Evolutionary conservation across 306 rosid genomes (phyloP).

Genomic region (Luffa aegyptiaca): DNA sequence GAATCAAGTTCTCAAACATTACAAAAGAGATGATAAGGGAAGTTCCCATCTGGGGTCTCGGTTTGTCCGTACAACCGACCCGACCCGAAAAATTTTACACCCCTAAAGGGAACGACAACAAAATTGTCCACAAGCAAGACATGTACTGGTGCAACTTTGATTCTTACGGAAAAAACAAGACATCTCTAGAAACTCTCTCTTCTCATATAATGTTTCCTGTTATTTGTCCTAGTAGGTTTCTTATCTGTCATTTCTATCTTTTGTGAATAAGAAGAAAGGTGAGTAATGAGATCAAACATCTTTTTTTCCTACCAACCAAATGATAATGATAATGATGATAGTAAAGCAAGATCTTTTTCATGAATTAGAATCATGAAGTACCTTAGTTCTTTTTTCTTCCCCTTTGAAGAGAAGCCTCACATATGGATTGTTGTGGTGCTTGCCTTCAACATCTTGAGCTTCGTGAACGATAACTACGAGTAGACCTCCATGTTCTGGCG

Average conservation of each 20-base stretch:
- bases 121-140: neutral
- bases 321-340: neutral
- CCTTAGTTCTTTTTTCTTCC: conserved; percentile 80
- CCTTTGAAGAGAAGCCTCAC: conserved; percentile 60
- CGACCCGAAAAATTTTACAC: no score
- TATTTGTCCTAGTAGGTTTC: neutral
- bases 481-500: conserved; percentile 70
- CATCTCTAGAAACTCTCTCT: neutral
- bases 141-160: neutral
- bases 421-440: conserved; percentile 72
- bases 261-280: neutral
- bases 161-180: neutral
- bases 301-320: neutral
- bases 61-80: no score
- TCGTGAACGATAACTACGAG: conserved; percentile 63
- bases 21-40: neutral
- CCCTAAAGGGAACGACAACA: neutral
- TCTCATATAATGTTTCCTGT: neutral
- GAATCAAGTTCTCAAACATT: neutral
- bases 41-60: no score
- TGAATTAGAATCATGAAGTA: conserved; percentile 9
- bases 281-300: neutral
- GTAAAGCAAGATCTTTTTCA: neutral
- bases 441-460: conserved; percentile 85
- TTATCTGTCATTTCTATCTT: neutral